A percentile compares a stretch with the other conserved stretches of the same genome.
Conservation (phyloP, 1,139 yeast genomes). For the Maudiozyma humilis region DNA sequence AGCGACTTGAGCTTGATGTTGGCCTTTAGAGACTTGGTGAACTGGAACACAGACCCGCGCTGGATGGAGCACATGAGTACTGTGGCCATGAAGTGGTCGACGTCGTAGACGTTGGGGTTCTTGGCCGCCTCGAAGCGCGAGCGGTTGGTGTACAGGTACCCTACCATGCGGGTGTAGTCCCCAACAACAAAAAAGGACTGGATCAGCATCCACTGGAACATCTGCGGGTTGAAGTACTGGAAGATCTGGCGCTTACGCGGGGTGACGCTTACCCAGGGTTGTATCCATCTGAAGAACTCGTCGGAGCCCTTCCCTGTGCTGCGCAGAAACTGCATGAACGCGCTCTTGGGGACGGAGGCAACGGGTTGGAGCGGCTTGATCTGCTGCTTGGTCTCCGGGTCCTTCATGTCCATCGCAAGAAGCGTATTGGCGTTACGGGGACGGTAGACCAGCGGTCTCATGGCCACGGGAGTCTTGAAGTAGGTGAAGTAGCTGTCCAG, state of each 20-base stretch:
- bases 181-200: slow-evolving; percentile 25
- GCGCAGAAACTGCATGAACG: slow-evolving; percentile 31
- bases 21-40: slow-evolving; percentile 15
- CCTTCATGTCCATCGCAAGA: slow-evolving; percentile 49
- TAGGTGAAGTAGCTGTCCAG: slow-evolving; percentile 22
- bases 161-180: slow-evolving; percentile 18
- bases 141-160: slow-evolving; percentile 16
- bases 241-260: slow-evolving; percentile 22
- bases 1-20: slow-evolving; percentile 17
- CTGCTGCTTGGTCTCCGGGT: slow-evolving; percentile 35
- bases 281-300: slow-evolving; percentile 31
- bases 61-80: slow-evolving; percentile 24
- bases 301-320: slow-evolving; percentile 24
- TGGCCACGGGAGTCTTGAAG: slow-evolving; percentile 16
- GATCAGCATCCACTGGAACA: slow-evolving; percentile 29
- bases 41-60: slow-evolving; percentile 16
- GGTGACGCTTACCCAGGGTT: slow-evolving; percentile 25
- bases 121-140: slow-evolving; percentile 16
- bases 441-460: slow-evolving; percentile 39
- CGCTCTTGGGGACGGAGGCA: slow-evolving; percentile 32
- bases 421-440: slow-evolving; percentile 42
- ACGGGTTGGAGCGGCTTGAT: slow-evolving; percentile 33
- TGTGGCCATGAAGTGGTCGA: slow-evolving; percentile 25
- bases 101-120: slow-evolving; percentile 18
- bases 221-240: slow-evolving; percentile 26